A percentile compares a stretch with the other conserved stretches of the same genome.
phyloP scores from a whole-genome alignment of 2,329 filamentous ascomycete species.

The Talaromyces sp. region DNA sequence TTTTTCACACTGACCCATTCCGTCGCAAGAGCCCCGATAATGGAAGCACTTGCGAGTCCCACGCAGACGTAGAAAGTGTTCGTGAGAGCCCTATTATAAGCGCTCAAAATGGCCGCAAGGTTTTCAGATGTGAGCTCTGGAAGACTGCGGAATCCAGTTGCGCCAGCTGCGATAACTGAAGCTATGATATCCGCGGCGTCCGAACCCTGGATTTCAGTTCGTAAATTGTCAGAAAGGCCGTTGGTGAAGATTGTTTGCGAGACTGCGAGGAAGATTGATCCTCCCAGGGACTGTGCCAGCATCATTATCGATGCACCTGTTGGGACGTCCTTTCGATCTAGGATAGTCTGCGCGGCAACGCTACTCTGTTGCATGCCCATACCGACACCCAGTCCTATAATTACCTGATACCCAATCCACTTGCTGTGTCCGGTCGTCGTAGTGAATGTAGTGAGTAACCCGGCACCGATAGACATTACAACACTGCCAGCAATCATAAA shows the following conservation, averaged over 20 bases:
- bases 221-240: slow-evolving; percentile 28
- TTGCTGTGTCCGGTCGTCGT: slow-evolving; percentile 28
- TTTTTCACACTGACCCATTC: slow-evolving; percentile 17
- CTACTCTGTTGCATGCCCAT: slow-evolving; percentile 36
- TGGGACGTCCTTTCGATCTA: slow-evolving; percentile 32
- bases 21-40: slow-evolving; percentile 13
- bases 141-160: slow-evolving; percentile 26
- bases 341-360: slow-evolving; percentile 34
- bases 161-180: slow-evolving; percentile 33
- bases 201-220: slow-evolving; percentile 20
- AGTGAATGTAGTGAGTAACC: slow-evolving; percentile 35
- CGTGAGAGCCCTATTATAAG: slow-evolving; percentile 16
- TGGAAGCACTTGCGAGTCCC: slow-evolving; percentile 11
- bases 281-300: slow-evolving; percentile 38
- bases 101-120: slow-evolving; percentile 9
- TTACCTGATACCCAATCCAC: slow-evolving; percentile 41
- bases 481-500: slow-evolving; percentile 35
- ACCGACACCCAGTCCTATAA: slow-evolving; percentile 36
- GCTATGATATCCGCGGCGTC: slow-evolving; percentile 25
- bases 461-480: slow-evolving; percentile 34
- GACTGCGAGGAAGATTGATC: slow-evolving; percentile 37
- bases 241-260: slow-evolving; percentile 41
- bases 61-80: slow-evolving; percentile 14
- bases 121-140: not conserved
- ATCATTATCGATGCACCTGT: slow-evolving; percentile 35